Conservation (phyloP, 768 basidiomycete genomes). For the Phaeolepiota aurea region DNA sequence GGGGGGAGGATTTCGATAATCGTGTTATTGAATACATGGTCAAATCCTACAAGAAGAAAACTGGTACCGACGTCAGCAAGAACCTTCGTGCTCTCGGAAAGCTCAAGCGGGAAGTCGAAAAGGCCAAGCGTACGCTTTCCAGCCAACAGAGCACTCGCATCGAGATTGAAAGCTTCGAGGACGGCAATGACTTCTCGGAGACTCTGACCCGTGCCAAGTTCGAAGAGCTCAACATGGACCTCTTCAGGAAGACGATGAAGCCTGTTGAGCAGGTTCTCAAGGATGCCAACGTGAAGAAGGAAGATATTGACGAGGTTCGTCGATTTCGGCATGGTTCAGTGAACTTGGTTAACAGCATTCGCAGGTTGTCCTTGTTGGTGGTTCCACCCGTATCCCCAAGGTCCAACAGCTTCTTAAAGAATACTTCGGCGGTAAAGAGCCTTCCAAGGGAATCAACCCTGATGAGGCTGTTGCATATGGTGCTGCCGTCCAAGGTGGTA, state of each 20-base stretch:
- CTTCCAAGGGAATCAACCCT: slow-evolving; percentile 59
- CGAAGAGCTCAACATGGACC: slow-evolving; percentile 77
- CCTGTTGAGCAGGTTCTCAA: slow-evolving; percentile 79
- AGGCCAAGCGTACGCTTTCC: slow-evolving; percentile 66
- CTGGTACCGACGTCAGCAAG: slow-evolving; percentile 47
- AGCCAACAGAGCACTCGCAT: slow-evolving; percentile 37
- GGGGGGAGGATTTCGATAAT: slow-evolving; percentile 70
- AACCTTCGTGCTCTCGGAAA: slow-evolving; percentile 63
- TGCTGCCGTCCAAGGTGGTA: slow-evolving; percentile 62
- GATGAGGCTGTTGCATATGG: slow-evolving; percentile 72
- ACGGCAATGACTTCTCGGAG: slow-evolving; percentile 73
- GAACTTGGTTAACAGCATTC: neutral
- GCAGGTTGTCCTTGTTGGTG: slow-evolving; percentile 44
- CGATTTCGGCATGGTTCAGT: neutral
- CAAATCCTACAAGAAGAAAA: slow-evolving; percentile 62
- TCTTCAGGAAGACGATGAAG: slow-evolving; percentile 81
- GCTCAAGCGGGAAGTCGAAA: slow-evolving; percentile 64
- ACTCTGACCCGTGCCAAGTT: slow-evolving; percentile 78
- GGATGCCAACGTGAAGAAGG: slow-evolving; percentile 74
- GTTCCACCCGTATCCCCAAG: slow-evolving; percentile 67
- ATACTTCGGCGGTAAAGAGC: slow-evolving; percentile 56
- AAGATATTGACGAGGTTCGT: slow-evolving; percentile 60
- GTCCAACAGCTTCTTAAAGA: slow-evolving; percentile 59
- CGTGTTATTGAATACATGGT: slow-evolving; percentile 65
- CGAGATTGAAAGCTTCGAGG: slow-evolving; percentile 63